Percentiles rank a stretch among this genome's conserved stretches.
Evolutionary conservation across 345 rosid genomes (phyloP).

Genomic region (Toxicodendron radicans): DNA sequence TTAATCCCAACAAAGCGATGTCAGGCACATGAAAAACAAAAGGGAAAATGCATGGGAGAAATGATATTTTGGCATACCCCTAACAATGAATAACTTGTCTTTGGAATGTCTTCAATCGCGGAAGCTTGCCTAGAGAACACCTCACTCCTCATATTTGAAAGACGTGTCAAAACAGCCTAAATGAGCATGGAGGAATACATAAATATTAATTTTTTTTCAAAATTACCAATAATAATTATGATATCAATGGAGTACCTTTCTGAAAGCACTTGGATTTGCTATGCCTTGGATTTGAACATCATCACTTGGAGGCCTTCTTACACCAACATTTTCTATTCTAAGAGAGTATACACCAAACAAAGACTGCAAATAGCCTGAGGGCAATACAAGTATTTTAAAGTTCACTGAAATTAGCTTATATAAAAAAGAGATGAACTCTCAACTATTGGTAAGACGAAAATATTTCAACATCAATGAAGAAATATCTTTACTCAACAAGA

Average conservation of each 20-base stretch:
- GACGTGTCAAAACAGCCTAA: constrained; percentile 59
- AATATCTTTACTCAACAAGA: neutral
- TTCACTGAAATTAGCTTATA: constrained; percentile 3
- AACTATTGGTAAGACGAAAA: too few species aligned
- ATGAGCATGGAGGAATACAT: neutral
- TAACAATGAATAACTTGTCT: constrained; percentile 37
- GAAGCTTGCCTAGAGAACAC: constrained; percentile 45
- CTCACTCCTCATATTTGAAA: constrained; percentile 61
- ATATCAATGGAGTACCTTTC: constrained; percentile 42
- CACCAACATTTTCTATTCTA: constrained; percentile 68
- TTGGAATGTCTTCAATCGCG: constrained; percentile 48
- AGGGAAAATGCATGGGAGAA: neutral
- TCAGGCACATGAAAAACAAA: neutral
- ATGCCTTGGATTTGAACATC: constrained; percentile 69
- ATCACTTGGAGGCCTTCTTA: constrained; percentile 65
- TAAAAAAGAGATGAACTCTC: neutral
- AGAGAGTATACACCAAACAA: constrained; percentile 67
- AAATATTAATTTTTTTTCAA: neutral
- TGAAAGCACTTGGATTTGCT: constrained; percentile 62
- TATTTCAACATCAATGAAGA: neutral
- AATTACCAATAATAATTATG: neutral
- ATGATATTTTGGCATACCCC: constrained; percentile 29
- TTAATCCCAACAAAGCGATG: neutral
- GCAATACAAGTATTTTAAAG: constrained; percentile 15
- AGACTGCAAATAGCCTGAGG: constrained; percentile 69